phyloP scores from a whole-genome alignment of 345 rosid genomes.

The Raphanus sativus region DNA sequence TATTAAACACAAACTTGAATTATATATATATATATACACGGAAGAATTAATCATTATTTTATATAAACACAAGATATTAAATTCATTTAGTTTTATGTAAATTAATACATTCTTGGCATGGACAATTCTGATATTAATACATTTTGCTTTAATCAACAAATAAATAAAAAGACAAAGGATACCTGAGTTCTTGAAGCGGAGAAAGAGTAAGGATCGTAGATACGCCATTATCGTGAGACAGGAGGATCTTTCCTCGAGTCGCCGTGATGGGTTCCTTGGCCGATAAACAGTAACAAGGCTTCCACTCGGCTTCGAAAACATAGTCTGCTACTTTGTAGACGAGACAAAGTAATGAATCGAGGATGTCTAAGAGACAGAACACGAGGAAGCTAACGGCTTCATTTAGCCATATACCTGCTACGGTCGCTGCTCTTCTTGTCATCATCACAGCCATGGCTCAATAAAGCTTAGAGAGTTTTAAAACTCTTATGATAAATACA shows the following conservation, averaged over 20 bases:
- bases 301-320: conserved; percentile 81
- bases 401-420: conserved; percentile 49
- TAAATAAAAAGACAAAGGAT: not conserved
- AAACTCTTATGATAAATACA: not conserved
- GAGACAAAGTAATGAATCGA: conserved; percentile 65
- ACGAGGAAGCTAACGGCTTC: conserved; percentile 70
- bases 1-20: not conserved
- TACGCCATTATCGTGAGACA: conserved; percentile 38
- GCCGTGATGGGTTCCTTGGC: conserved; percentile 61
- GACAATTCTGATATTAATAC: not conserved
- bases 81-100: not conserved
- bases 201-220: conserved; percentile 39
- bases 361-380: conserved; percentile 73
- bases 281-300: conserved; percentile 77
- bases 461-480: not conserved
- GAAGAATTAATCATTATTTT: not conserved
- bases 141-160: conserved; percentile 1
- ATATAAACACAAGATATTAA: not conserved
- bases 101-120: not conserved
- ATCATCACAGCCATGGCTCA: conserved; percentile 35
- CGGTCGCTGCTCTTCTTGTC: conserved; percentile 32
- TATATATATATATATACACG: not conserved
- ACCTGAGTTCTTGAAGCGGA: conserved; percentile 36
- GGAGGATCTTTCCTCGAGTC: conserved; percentile 40
- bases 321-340: conserved; percentile 74